Base-by-base conservation (phyloP, 1,139 yeast genomes). In the Blastobotrys petasosporus region DNA sequence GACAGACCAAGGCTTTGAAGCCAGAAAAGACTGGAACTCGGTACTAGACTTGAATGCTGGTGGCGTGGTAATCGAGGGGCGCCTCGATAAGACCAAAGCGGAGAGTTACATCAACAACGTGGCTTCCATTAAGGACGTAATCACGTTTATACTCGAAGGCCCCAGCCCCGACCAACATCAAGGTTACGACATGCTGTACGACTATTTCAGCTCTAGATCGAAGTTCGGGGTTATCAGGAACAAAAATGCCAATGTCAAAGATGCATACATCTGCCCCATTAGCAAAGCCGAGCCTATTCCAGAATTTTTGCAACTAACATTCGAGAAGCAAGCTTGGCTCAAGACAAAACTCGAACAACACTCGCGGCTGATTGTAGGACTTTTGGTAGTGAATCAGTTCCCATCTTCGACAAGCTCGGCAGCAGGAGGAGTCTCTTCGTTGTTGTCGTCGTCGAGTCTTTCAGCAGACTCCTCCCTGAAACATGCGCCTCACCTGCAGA, bases 211-310 rank as follows among this genome's bases (percentile, higher is more conserved):
- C 35, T 57, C 67, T 3, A 69, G 76, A 39, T 61, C 64, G 39
- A 79, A 80, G 57, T 79, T 73, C 42, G 94, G 90, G 0, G 92
- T 83, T 15, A 66, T 84, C 39, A 71, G 76, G 32, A 72, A 70
- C 16, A 48, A 69, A 63, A 51, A 77, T 51, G 46, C 51, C 75
- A 1, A 53, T 61, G 80, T 82, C 31, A 83, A 82, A 58, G 94
- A 84, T 60, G 73, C 81, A 2, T 85, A 84, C 61, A 53, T 85
- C 40, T 61, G 82, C 31, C 73, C 85, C 1, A 54, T 78, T 17
- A 51, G 56, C 7, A 46, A 58, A 4, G 47, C 48, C 11, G 62
- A 59, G 13, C 52, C 56, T 3, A 40, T 59, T 16, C 71, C 72
- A n/a, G 53, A 53, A 6, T 57, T 51, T 37, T 37, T 55, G 40